phyloP scores from a whole-genome alignment of 352 stramenopile species.

The Phytophthora sansomeana region DNA sequence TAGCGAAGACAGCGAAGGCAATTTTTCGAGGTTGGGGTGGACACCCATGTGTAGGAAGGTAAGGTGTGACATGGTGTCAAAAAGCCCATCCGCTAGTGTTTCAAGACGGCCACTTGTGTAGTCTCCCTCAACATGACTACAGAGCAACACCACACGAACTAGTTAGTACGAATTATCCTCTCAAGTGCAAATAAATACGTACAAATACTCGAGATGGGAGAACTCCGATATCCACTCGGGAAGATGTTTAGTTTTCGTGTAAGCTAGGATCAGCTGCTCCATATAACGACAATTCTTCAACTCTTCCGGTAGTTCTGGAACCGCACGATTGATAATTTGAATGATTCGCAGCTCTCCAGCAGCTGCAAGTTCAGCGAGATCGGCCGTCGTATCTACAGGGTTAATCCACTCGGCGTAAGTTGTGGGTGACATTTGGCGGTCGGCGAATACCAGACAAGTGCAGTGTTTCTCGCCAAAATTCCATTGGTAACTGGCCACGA shows the following conservation, averaged over 20 bases:
- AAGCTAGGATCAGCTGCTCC: slow-evolving; percentile 45
- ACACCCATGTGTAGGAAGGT: slow-evolving; percentile 41
- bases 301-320: slow-evolving; percentile 44
- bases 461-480: slow-evolving; percentile 43
- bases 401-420: slow-evolving; percentile 53
- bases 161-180: not conserved
- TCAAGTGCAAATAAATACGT: slow-evolving; percentile 18
- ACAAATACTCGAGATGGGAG: slow-evolving; percentile 48
- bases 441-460: slow-evolving; percentile 52
- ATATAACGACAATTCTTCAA: slow-evolving; percentile 45
- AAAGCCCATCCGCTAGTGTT: slow-evolving; percentile 23
- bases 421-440: slow-evolving; percentile 35
- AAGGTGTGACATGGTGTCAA: slow-evolving; percentile 41
- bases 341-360: slow-evolving; percentile 51
- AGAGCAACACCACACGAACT: not conserved
- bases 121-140: slow-evolving; percentile 34
- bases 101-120: slow-evolving; percentile 31
- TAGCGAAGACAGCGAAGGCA: slow-evolving; percentile 43
- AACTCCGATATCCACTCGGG: slow-evolving; percentile 43
- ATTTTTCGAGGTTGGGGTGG: slow-evolving; percentile 24
- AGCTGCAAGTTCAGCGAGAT: slow-evolving; percentile 39
- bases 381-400: slow-evolving; percentile 40
- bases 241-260: slow-evolving; percentile 44
- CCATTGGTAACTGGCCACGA: slow-evolving; percentile 52
- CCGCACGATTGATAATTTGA: slow-evolving; percentile 57